Evolutionary conservation across 2,329 filamentous ascomycete species (phyloP).

Genomic region (Colletotrichum sp.): DNA sequence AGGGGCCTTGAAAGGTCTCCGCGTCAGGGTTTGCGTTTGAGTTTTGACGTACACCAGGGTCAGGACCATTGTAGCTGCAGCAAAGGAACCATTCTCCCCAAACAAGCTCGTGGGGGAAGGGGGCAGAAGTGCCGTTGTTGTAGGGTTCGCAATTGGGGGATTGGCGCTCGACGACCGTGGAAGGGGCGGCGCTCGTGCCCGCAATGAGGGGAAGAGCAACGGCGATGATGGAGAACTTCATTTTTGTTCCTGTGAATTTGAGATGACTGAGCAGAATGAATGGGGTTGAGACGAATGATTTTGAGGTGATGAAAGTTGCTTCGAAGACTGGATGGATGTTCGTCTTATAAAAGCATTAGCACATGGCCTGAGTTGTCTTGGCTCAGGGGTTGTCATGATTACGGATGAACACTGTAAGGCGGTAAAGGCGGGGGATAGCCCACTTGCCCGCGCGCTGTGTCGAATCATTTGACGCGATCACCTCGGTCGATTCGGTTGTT

Average conservation of each 20-base stretch:
- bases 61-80: neutral
- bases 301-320: fast-evolving
- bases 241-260: neutral
- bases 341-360: neutral
- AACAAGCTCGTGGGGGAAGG: neutral
- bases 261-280: neutral
- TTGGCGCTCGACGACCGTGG: neutral
- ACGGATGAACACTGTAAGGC: neutral
- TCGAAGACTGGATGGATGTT: neutral
- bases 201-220: neutral
- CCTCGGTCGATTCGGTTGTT: neutral
- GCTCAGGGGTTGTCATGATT: neutral
- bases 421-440: neutral
- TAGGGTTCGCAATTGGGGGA: neutral
- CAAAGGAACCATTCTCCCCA: neutral
- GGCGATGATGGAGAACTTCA: neutral
- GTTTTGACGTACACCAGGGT: neutral
- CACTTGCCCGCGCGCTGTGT: neutral
- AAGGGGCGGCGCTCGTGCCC: neutral
- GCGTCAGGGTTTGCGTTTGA: neutral
- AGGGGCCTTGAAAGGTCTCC: neutral
- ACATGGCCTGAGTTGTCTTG: neutral
- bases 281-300: neutral
- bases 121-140: neutral
- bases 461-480: neutral